phyloP scores from a whole-genome alignment of 2,329 filamentous ascomycete genomes.

The Sclerotinia borealis region DNA sequence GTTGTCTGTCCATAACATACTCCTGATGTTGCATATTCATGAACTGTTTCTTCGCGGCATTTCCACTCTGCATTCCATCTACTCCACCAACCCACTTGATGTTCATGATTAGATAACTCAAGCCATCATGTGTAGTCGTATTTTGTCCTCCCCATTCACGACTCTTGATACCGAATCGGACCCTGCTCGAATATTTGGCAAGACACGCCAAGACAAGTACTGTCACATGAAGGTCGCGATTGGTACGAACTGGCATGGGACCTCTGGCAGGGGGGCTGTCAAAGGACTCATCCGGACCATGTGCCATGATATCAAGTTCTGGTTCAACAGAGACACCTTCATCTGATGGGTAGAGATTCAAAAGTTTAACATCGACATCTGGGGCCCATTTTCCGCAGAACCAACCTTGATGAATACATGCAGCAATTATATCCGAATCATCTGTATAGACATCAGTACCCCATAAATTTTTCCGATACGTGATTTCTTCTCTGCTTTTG shows the following conservation, averaged over 20 bases:
- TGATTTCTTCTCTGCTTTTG: slow-evolving; percentile 74
- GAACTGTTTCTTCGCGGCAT: slow-evolving; percentile 33
- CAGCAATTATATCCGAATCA: slow-evolving; percentile 87
- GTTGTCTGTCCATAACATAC: slow-evolving; percentile 21
- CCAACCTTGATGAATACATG: slow-evolving; percentile 90
- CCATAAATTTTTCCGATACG: slow-evolving; percentile 74
- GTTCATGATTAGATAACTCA: slow-evolving; percentile 79
- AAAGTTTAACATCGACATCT: slow-evolving; percentile 63
- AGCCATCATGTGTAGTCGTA: slow-evolving; percentile 38
- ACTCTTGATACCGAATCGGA: slow-evolving; percentile 75
- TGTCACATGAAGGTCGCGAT: slow-evolving; percentile 81
- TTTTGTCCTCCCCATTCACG: slow-evolving; percentile 63
- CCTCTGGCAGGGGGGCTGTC: slow-evolving; percentile 50
- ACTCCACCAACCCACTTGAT: slow-evolving; percentile 83
- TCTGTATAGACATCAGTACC: slow-evolving; percentile 94
- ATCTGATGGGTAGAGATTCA: slow-evolving; percentile 48
- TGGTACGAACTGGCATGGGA: slow-evolving; percentile 57
- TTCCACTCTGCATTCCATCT: slow-evolving; percentile 40
- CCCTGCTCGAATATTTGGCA: slow-evolving; percentile 67
- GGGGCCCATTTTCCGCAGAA: slow-evolving; percentile 83
- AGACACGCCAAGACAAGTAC: slow-evolving; percentile 76
- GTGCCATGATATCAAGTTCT: background rate
- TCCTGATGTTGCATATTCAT: slow-evolving; percentile 17
- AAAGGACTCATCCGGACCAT: slow-evolving; percentile 31
- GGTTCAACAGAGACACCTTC: slow-evolving; percentile 13